A percentile compares a stretch with the other conserved stretches of the same genome.
Conservation (phyloP, 441 rosid genomes). For the Populus hybrid region DNA sequence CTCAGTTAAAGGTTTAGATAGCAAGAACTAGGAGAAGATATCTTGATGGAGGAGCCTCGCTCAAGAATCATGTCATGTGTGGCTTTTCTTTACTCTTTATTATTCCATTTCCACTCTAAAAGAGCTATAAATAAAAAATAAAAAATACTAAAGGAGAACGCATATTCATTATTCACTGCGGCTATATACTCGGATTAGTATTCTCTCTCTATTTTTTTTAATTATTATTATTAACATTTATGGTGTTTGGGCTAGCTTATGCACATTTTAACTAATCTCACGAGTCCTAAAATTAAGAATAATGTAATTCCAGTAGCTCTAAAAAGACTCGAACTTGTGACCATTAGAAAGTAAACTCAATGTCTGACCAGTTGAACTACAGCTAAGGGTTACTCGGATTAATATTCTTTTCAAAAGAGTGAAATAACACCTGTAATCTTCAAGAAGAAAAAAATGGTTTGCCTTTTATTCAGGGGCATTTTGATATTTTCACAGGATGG, state of each 20-base stretch:
- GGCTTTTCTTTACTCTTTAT: not conserved
- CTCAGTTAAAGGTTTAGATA: not conserved
- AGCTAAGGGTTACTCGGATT: rapidly evolving
- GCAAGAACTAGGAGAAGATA: not conserved
- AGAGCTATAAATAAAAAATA: not conserved
- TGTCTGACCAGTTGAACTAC: rapidly evolving
- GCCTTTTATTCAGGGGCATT: no score
- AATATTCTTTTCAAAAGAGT: no score
- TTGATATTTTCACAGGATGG: no score
- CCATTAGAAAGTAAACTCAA: rapidly evolving
- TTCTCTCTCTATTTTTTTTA: no score
- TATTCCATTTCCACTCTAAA: not conserved
- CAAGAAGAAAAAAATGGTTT: no score
- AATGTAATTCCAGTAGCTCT: rapidly evolving
- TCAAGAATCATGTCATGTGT: not conserved
- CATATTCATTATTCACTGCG: no score
- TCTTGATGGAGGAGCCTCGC: not conserved
- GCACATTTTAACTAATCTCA: not conserved
- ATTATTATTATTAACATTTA: not conserved
- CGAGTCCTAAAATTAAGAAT: not conserved
- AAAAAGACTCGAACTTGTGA: rapidly evolving
- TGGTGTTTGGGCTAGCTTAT: not conserved
- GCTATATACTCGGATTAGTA: no score
- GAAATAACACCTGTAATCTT: no score
- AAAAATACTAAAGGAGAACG: no score